These are phyloP conservation scores for Phialemoniopsis sp. DNA, from an alignment of 2,329 filamentous ascomycete species.

Conservation along the genomic window DNA sequence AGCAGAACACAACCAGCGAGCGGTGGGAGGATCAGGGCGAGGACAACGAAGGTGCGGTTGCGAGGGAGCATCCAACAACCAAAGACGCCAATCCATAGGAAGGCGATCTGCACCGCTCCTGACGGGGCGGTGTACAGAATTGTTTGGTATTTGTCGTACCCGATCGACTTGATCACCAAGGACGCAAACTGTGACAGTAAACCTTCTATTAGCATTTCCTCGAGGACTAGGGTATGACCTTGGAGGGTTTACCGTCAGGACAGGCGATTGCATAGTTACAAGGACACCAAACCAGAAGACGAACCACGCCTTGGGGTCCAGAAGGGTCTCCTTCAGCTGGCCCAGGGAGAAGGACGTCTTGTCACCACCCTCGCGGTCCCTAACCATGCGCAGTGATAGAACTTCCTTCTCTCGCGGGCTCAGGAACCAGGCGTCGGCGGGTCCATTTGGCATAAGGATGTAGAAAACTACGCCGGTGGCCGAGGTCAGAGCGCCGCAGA, in stretches of 20 bases:
- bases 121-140: too few species aligned
- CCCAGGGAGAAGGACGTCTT: slow-evolving; percentile 34
- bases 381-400: slow-evolving; percentile 25
- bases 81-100: slow-evolving; percentile 39
- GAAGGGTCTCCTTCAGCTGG: slow-evolving; percentile 38
- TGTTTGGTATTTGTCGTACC: too few species aligned
- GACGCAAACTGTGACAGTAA: too few species aligned
- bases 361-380: slow-evolving; percentile 25
- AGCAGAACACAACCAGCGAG: slow-evolving; percentile 39
- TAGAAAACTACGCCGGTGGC: slow-evolving; percentile 38
- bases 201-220: not conserved
- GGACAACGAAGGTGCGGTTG: slow-evolving; percentile 30
- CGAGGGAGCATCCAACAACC: slow-evolving; percentile 26
- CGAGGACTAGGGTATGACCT: too few species aligned
- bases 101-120: slow-evolving; percentile 25
- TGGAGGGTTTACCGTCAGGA: slow-evolving; percentile 30
- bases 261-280: slow-evolving; percentile 39
- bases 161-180: too few species aligned
- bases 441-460: slow-evolving; percentile 39
- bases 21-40: slow-evolving; percentile 33
- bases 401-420: slow-evolving; percentile 34
- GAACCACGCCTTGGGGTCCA: slow-evolving; percentile 38
- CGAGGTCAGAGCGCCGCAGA: slow-evolving; percentile 42
- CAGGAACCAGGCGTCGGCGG: slow-evolving; percentile 45
- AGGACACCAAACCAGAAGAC: slow-evolving; percentile 40